Percentiles rank a stretch among this genome's conserved stretches.
phyloP scores from a whole-genome alignment of 2,329 filamentous ascomycete species.

The Gyromitra esculenta region DNA sequence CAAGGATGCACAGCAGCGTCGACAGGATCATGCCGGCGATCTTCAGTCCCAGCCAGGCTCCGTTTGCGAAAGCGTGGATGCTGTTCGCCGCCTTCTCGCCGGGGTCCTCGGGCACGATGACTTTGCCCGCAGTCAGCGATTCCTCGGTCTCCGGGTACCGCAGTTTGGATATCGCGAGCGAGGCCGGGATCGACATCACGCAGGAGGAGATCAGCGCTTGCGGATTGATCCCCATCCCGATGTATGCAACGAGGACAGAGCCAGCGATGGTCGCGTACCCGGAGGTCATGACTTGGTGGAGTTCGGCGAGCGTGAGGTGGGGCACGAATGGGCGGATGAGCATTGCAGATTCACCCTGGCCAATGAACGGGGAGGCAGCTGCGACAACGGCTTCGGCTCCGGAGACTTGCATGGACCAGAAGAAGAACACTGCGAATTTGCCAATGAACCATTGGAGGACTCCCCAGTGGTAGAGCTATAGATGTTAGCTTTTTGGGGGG shows the following conservation, averaged over 20 bases:
- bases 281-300: conserved; percentile 92
- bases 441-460: conserved; percentile 87
- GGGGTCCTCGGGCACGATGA: conserved; percentile 79
- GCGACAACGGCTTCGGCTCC: conserved; percentile 94
- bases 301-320: conserved; percentile 84
- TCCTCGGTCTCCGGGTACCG: conserved; percentile 89
- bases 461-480: conserved; percentile 75
- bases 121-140: conserved; percentile 81
- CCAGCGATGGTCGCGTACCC: conserved; percentile 87
- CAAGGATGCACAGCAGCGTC: conserved; percentile 84
- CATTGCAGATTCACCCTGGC: conserved; percentile 93
- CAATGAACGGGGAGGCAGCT: conserved; percentile 91
- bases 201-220: conserved; percentile 89
- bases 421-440: conserved; percentile 90
- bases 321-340: conserved; percentile 86
- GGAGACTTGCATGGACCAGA: conserved; percentile 86
- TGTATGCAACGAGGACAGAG: conserved; percentile 85
- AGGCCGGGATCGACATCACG: conserved; percentile 95
- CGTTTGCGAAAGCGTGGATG: conserved; percentile 85
- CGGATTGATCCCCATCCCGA: conserved; percentile 81
- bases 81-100: conserved; percentile 78
- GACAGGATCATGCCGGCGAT: conserved; percentile 84
- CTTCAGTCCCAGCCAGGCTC: conserved; percentile 85
- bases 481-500: conserved; percentile 7
- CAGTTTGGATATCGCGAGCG: conserved; percentile 86